These are phyloP conservation scores for Streptanthus diversifolius DNA, from an alignment of 345 rosid genomes.

Conservation along the genomic window DNA sequence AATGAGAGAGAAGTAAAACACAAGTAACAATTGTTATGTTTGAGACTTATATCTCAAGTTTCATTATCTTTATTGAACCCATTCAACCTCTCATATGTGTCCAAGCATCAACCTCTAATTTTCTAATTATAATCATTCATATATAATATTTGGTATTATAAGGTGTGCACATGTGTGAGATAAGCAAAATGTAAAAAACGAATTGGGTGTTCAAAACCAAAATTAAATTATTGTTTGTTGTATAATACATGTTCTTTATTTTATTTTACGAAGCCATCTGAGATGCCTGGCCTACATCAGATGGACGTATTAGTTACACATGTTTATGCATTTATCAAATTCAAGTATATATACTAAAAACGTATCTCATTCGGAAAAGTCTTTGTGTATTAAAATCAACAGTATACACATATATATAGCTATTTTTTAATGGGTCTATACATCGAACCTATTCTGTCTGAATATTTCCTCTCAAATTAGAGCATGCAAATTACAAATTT, in stretches of 20 bases:
- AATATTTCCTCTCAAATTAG: too few relatives aligned
- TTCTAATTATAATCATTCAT: background rate
- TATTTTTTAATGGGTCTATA: too few relatives aligned
- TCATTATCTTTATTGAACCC: background rate
- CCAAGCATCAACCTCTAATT: background rate
- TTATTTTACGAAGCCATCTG: too few relatives aligned
- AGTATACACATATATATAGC: too few relatives aligned
- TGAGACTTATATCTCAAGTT: slow-evolving; percentile 23
- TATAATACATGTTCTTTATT: too few relatives aligned
- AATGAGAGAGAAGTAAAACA: slow-evolving; percentile 19
- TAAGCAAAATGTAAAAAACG: background rate
- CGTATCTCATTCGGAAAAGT: background rate
- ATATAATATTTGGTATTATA: background rate
- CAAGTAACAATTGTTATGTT: slow-evolving; percentile 16
- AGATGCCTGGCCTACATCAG: background rate
- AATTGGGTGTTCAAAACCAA: background rate
- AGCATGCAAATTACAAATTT: background rate
- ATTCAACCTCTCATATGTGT: background rate
- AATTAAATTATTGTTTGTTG: background rate
- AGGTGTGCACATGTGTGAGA: background rate
- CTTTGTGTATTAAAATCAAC: rapidly evolving
- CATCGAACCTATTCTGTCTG: too few relatives aligned
- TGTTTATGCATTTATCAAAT: background rate
- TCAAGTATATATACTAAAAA: background rate
- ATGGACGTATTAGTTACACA: background rate